Conservation (phyloP, 306 rosid genomes). For the Canavalia ensiformis region DNA sequence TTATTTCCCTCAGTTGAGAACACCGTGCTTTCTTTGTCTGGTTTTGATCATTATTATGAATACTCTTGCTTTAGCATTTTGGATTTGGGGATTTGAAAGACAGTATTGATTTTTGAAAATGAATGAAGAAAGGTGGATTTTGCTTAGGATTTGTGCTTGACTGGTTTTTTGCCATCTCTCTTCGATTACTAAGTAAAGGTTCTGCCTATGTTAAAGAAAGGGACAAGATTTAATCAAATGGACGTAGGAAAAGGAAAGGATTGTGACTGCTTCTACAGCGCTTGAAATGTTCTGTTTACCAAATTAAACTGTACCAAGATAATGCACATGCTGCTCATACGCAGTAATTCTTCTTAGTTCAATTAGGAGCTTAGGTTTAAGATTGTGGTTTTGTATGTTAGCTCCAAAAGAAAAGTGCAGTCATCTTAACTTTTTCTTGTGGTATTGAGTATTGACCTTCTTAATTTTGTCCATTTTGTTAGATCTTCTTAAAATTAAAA, state of each 20-base stretch:
- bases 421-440: slow-evolving; percentile 43
- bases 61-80: background rate
- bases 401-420: slow-evolving; percentile 26
- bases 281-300: background rate
- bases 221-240: background rate
- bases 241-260: background rate
- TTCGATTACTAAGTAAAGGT: background rate
- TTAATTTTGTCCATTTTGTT: slow-evolving; percentile 36
- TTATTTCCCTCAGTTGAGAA: slow-evolving; percentile 1
- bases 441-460: slow-evolving; percentile 25
- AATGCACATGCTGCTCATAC: background rate
- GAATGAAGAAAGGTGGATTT: background rate
- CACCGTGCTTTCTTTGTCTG: slow-evolving; percentile 8
- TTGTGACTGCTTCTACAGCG: background rate
- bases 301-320: background rate
- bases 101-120: background rate
- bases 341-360: slow-evolving; percentile 4
- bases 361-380: background rate
- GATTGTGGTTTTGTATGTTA: slow-evolving; percentile 42
- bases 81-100: background rate
- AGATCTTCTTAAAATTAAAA: slow-evolving; percentile 42
- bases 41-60: background rate
- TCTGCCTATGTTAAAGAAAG: background rate
- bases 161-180: background rate
- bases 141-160: slow-evolving; percentile 10